Base-by-base conservation (phyloP, 768 basidiomycete genomes). In the Harrya chromipes region DNA sequence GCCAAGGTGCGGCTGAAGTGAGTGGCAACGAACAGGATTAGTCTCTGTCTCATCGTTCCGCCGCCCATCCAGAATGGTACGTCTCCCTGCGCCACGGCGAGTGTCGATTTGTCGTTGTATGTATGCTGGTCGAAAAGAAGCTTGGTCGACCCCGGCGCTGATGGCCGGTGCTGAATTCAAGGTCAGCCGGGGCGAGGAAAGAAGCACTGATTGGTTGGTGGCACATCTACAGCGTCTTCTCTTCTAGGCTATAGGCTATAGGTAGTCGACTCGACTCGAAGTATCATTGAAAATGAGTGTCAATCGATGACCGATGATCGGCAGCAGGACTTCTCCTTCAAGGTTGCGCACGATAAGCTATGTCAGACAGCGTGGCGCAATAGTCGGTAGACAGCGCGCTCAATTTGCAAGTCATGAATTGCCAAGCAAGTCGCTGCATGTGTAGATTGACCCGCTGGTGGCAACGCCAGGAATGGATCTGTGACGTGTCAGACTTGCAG, bases 1-100 rank as follows among this genome's bases (percentile, higher is more conserved):
- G 67, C 64, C 34, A 46, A 51, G 47, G 47, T 53, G 34, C 31
- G 43, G 39, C 43, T 45, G 45, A 55, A 31, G 31, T 49, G 47
- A 29, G 40, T 46, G 42, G 52, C 37, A 42, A 54, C 46, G 47
- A 55, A 48, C 31, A 66, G 17, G 44, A 60, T 24, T 14, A 47
- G 10, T 19, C 43, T 24, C 31, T 19, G 50, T n/a, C 34, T 40
- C 43, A 56, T 50, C 47, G 43, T 46, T n/a, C 43, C 40, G 49
- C 27, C 34, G 43, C 46, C 40, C 26, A 38, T 42, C 38, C 31
- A 36, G 13, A 37, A 17, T 37, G 40, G 27, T 19, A 37, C 14
- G 31, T 26, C 2, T 31, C 27, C 34, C 49, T 33, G 46, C 36
- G 37, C 44, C 26, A 26, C 37, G 42, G 33, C 31, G 26, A 8